A percentile compares a stretch with the other conserved stretches of the same genome.
phyloP scores from a whole-genome alignment of 495 filamentous ascomycete species.

The Podospora australis region DNA sequence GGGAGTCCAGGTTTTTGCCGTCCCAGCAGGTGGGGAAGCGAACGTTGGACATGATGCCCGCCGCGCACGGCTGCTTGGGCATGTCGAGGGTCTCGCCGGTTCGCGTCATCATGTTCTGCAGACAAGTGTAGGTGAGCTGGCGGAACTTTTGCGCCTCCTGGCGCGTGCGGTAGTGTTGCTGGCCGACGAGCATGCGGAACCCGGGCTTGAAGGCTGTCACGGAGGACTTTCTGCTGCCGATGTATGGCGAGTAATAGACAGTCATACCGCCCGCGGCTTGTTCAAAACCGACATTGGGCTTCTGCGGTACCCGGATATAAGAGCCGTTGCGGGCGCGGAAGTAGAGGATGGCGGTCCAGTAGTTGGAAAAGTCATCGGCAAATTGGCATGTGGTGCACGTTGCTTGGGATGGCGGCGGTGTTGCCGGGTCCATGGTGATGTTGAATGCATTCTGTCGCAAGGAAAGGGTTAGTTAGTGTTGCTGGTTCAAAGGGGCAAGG shows the following conservation, averaged over 20 bases:
- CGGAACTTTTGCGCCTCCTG: conserved; percentile 29
- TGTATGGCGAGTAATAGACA: conserved; percentile 37
- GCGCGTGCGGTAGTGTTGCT: conserved; percentile 37
- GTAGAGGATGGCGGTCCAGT: conserved; percentile 39
- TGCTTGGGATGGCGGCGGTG: conserved; percentile 23
- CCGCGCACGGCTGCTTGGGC: conserved; percentile 27
- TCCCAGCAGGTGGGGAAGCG: conserved; percentile 31
- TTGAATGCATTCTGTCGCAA: conserved; percentile 23
- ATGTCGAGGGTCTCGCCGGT: conserved; percentile 28
- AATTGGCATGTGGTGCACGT: conserved; percentile 33
- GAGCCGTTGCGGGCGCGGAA: conserved; percentile 34
- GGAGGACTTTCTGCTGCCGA: conserved; percentile 17
- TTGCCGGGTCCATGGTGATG: conserved; percentile 22
- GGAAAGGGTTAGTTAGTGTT: background rate
- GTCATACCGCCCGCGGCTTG: conserved; percentile 29
- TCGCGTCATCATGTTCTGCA: conserved; percentile 27
- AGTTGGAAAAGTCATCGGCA: conserved; percentile 35
- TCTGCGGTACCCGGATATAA: conserved; percentile 31
- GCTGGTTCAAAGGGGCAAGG: no score
- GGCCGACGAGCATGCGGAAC: conserved; percentile 70
- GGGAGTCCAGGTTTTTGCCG: conserved; percentile 25
- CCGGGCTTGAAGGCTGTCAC: conserved; percentile 45
- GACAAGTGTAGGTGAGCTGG: conserved; percentile 37
- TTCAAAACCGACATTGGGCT: conserved; percentile 17
- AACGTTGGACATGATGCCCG: conserved; percentile 37